A percentile compares a stretch with the other conserved stretches of the same genome.
Conservation (phyloP, 2,329 filamentous ascomycete species). For the Geosmithia flava region DNA sequence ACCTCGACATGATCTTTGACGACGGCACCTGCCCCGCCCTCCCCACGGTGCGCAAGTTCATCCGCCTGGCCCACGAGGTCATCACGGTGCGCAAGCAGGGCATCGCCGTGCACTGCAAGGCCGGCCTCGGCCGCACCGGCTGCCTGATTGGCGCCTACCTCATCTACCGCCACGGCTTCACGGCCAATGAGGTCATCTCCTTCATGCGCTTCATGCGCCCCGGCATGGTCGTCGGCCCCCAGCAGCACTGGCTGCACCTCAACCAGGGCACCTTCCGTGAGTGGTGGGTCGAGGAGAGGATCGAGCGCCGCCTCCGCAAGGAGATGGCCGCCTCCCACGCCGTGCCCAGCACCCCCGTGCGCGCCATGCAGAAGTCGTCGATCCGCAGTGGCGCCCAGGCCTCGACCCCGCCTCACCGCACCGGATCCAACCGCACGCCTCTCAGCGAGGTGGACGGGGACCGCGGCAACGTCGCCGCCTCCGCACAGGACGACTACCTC, state of each 20-base stretch:
- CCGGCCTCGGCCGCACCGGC: constrained; percentile 85
- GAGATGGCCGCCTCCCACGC: constrained; percentile 37
- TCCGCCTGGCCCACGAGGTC: constrained; percentile 86
- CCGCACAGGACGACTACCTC: constrained; percentile 72
- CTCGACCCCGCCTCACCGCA: constrained; percentile 75
- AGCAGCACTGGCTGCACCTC: constrained; percentile 97
- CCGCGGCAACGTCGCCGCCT: constrained; percentile 49
- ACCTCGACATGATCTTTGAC: constrained; percentile 99
- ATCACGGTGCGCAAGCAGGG: constrained; percentile 84
- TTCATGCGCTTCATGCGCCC: constrained; percentile 99
- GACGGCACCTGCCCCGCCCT: constrained; percentile 92
- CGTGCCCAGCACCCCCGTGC: constrained; percentile 46
- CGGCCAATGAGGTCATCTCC: constrained; percentile 90
- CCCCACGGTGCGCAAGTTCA: constrained; percentile 83
- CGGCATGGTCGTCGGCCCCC: constrained; percentile 96
- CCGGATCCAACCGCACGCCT: constrained; percentile 63
- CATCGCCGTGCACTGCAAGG: constrained; percentile 98
- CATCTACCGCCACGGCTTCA: constrained; percentile 95
- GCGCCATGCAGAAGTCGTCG: constrained; percentile 46
- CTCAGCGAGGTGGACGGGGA: constrained; percentile 93
- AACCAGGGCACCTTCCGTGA: constrained; percentile 97
- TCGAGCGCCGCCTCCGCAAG: constrained; percentile 54
- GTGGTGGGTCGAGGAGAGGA: constrained; percentile 90
- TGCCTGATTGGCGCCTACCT: constrained; percentile 96
- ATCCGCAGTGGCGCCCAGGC: constrained; percentile 50